Base-by-base conservation (phyloP, 1,284 basidiomycete species). In the Veloboletus limbatus region DNA sequence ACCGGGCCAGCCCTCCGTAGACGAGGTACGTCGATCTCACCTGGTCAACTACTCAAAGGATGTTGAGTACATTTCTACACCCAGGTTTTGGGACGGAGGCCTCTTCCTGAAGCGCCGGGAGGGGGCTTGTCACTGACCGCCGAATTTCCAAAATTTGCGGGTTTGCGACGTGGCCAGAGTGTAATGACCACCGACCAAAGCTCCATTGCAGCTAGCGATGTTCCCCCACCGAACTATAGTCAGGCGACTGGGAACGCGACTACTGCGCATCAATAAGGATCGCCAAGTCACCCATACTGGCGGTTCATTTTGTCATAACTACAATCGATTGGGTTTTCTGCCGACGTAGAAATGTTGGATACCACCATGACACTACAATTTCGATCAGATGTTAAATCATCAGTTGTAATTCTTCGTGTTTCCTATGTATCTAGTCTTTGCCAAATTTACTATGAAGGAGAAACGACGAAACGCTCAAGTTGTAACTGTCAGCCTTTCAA, bases 51-150 rank as follows among this genome's bases (percentile, higher is more conserved):
- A 17, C 16, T 17, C 8, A 16, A 3, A 17, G 7, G 16, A 27
- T 30, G 10, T 20, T 47, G 16, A 57, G 21, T 27, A 14, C 8
- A 1, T 13, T 28, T 32, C 17, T 13, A 8, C 3, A 1, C 3
- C 2, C 28, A 57, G 57, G 25, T 11, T 26, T 20, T 30, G 9
- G 52, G 37, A n/a, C 52, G 25, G 10, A 37, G 62, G n/a, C 63
- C 47, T 11, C 63, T 63, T 14, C 61, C 63, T 4, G 55, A 45
- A 6, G 54, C 54, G 17, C 65, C 63, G 1, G 55, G 56, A 36
- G 55, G 52, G 4, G 57, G 55, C 4, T 14, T 60, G 28, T 25
- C 52, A 27, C 20, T 60, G 11, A n/a, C 48, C 3, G 26, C 42
- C 6, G 58, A 60, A 43, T 46, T 50, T 31, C 47, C 55, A 20